Base-by-base conservation (phyloP, 225 moss, liverwort and hornwort species). In the Bryum argenteum region DNA sequence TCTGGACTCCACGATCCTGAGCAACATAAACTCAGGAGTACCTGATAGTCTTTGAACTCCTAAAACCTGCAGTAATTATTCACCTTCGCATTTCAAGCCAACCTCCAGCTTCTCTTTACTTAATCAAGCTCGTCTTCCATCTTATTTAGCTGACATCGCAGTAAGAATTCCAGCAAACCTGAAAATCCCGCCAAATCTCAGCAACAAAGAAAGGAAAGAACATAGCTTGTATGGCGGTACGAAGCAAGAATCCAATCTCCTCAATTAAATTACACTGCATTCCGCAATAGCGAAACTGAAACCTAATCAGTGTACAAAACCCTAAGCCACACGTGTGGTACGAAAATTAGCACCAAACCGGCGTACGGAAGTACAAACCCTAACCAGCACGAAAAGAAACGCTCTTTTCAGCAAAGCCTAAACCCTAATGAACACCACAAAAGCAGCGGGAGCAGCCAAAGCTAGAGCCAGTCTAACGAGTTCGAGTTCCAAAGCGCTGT, bases 81-180 rank as follows among this genome's bases (percentile, higher is more conserved):
- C 48, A 48, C 48, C 16, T 48, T 48, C 48, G 48, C 48, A 48
- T 47, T 64, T 65, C 72, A 48, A 62, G 73, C 68, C 67, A 33
- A 71, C 51, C 58, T 38, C 59, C 47, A 60, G 4, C 33, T 33
- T 33, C 33, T 33, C 33, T 33, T 33, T 33, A 3, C 33, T 14
- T 71, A 60, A 24, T 54, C 57, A 41, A 71, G 63, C 23, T 67
- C 67, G 47, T 43, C 56, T 15, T 66, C 11, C 16, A 71, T 50
- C 50, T 50, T 48, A 37, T 33, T 37, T 13, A 37, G 20, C 47
- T 45, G 19, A 48, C 60, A 47, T 48, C 21, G 59, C 37, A 6
- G 15, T 47, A 59, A 37, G n/a, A 19, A 50, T 15, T 3, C 19
- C 60, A 60, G 58, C 26, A 70, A 26, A 48, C 28, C 60, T 21